Evolutionary conservation across 345 rosid genomes (phyloP), one percentile per base, ranked within the genome.

Genomic region (Bruguiera gymnorhiza): DNA sequence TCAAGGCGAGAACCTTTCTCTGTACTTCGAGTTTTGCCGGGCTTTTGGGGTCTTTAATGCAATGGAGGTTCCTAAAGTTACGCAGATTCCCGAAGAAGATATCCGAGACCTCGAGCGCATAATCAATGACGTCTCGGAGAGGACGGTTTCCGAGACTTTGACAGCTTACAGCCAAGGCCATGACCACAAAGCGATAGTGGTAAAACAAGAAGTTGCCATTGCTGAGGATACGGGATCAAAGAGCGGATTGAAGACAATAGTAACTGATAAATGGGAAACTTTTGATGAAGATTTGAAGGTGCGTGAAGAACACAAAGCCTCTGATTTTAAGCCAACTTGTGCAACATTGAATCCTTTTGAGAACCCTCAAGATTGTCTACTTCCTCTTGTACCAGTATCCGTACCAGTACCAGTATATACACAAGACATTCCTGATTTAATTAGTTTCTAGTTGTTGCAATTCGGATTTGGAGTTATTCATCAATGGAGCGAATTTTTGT

Each of bases 231-330:
- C 57, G 46, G 51, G 16, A 19, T 4, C 46, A 50, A 57, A 46
- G 4, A 48, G 23, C 15, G 51, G 5, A 27, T 63, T 84, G 83
- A 75, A 21, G 75, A 88, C 89, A 6, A 67, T 79, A 30, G 74
- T 88, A 43, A 86, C 88, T 1, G 76, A 86, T 37, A 72, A 86
- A 74, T 88, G 93, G 90, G 90, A 80, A 70, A 75, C 83, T 30
- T 88, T 88, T 31, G 90, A 86, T 7, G 90, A 88, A 15, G 81
- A 82, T 34, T 30, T 13, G 53, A 63, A 26, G 21, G 24, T 27
- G 0, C 30, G 53, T 39, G 66, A 34, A 59, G 20, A 27, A 3
- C 6, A 27, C 30, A 8, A 55, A 16, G 15, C n/a, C 23, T 30
- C 37, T 50, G 57, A 50, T 65, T 27, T 50, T 29, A 52, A 9